These are phyloP conservation scores for Rutstroemia sydowiana DNA, from an alignment of 2,329 filamentous ascomycete genomes.

Conservation along the genomic window DNA sequence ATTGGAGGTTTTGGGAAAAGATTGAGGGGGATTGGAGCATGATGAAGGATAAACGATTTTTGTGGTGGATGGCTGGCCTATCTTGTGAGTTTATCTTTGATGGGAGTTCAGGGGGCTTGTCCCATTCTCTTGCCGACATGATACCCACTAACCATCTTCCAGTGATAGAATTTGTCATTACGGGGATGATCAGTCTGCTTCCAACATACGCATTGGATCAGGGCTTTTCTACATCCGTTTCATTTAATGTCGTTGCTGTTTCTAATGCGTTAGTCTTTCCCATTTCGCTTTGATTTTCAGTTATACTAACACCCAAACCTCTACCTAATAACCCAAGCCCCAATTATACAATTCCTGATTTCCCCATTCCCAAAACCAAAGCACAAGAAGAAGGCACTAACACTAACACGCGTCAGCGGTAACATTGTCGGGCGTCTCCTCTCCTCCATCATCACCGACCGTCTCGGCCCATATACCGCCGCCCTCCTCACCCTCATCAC, in stretches of 20 bases:
- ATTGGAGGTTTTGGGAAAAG: slow-evolving; percentile 34
- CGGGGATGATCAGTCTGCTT: slow-evolving; percentile 75
- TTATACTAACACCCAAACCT: no score
- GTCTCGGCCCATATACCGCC: slow-evolving; percentile 7
- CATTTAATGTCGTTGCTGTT: slow-evolving; percentile 74
- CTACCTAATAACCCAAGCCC: neutral
- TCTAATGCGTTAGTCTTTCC: slow-evolving; percentile 54
- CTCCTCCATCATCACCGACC: slow-evolving; percentile 18
- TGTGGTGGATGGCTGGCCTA: slow-evolving; percentile 26
- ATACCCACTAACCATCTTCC: neutral
- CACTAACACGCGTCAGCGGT: slow-evolving; percentile 16
- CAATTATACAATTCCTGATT: slow-evolving; percentile 10
- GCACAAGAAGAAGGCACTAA: slow-evolving; percentile 22
- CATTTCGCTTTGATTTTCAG: neutral
- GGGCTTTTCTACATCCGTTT: slow-evolving; percentile 58
- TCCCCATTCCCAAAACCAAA: slow-evolving; percentile 21
- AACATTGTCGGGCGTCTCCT: slow-evolving; percentile 13
- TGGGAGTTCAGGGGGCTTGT: no score
- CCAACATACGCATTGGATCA: slow-evolving; percentile 65
- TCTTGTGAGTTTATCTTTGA: slow-evolving; percentile 31
- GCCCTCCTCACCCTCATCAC: slow-evolving; percentile 24
- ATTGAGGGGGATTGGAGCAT: slow-evolving; percentile 55
- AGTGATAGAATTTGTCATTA: slow-evolving; percentile 64
- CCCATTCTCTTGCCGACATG: neutral
- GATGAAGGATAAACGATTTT: slow-evolving; percentile 54